Conservation (phyloP, 2,329 filamentous ascomycete genomes). For the Grosmannia penicillata region DNA sequence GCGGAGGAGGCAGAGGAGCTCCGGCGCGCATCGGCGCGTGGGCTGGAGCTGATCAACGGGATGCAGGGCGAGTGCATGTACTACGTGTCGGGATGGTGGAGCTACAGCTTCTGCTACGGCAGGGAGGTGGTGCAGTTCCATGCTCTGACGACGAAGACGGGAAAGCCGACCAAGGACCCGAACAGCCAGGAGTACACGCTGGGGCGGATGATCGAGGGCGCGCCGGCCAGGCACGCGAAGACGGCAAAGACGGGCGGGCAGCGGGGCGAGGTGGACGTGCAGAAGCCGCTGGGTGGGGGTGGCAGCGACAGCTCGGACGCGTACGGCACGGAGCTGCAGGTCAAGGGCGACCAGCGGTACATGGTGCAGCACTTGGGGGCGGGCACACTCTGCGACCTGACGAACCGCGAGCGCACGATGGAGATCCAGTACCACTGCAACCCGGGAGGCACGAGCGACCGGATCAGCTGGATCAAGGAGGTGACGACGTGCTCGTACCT, state of each 20-base stretch:
- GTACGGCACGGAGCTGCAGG: constrained; percentile 52
- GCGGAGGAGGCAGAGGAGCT: constrained; percentile 71
- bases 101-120: constrained; percentile 87
- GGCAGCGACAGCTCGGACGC: constrained; percentile 10
- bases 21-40: constrained; percentile 57
- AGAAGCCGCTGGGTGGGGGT: constrained; percentile 5
- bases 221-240: background rate
- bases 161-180: constrained; percentile 65
- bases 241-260: constrained; percentile 5
- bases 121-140: constrained; percentile 83
- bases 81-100: constrained; percentile 81
- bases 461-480: constrained; percentile 88
- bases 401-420: constrained; percentile 64
- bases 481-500: constrained; percentile 81
- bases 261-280: constrained; percentile 10
- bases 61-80: constrained; percentile 75
- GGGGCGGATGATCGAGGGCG: constrained; percentile 35
- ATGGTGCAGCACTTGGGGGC: constrained; percentile 68
- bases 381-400: constrained; percentile 77
- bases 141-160: constrained; percentile 56
- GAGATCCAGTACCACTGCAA: constrained; percentile 75
- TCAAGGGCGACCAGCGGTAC: constrained; percentile 73
- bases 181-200: constrained; percentile 63
- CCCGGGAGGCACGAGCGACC: constrained; percentile 54
- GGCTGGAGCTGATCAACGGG: constrained; percentile 64